Evolutionary conservation across 139 green algal species (phyloP), one percentile per base, ranked within the genome.

Genomic region (Mychonastes homosphaera): DNA sequence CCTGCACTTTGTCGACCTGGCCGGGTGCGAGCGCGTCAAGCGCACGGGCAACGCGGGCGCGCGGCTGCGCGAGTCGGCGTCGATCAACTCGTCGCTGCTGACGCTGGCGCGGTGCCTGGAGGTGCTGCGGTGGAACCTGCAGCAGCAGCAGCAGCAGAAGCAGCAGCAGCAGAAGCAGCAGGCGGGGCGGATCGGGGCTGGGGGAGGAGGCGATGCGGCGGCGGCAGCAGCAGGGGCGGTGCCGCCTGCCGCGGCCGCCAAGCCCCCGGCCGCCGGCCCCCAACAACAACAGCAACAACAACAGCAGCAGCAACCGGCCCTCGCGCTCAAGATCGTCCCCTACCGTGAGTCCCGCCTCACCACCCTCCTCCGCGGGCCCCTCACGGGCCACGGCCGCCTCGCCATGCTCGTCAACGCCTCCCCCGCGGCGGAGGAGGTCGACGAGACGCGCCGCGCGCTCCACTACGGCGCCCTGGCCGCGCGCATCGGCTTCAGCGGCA

Each of bases 1-100:
- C 64, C 79, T 90, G 15, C 81, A 91, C 53, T 86, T 92, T 67
- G 81, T 90, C 9, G 85, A 93, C 53, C 56, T 93, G 59, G 85
- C 85, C 15, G 85, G 85, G 6, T 78, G 67, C 23, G 85, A 93
- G 63, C 67, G 85, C 0, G 78, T 75, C 9, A 57, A 61, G 15
- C 68, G 82, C 30, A 90, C 85, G 0, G 78, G 78, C 43, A 82
- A 87, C 69, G 68, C 64, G 4, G 84, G 85, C 16, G 64, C 53
- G 15, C 60, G 81, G 6, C 68, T 91, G 29, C 83, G 76, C 50
- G 85, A 93, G 79, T 84, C 72, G 64, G 69, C 83, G 40, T 71
- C 72, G 46, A 93, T 93, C 78, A 93, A 93, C 74, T 64, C 58
- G 21, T 84, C 70, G 5, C 76, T 93, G 16, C 87, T 85, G 71